phyloP scores from a whole-genome alignment of 1,139 yeast genomes.

The Pichia sp. region DNA sequence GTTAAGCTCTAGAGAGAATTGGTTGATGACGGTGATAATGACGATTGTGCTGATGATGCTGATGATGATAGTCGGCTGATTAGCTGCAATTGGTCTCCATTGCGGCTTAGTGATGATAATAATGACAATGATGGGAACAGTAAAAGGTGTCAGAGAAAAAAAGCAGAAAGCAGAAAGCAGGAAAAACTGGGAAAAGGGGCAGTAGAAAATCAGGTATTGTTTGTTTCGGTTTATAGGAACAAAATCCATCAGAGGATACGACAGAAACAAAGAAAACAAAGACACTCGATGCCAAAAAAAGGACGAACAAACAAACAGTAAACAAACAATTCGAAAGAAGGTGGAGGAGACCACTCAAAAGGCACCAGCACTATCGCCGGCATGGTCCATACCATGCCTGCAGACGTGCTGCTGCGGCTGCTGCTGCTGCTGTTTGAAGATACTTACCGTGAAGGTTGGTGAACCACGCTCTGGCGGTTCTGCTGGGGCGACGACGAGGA shows the following conservation, averaged over 20 bases:
- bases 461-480: conserved; percentile 1
- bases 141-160: neutral
- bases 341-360: neutral
- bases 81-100: neutral
- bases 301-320: conserved; percentile 1
- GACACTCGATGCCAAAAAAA: neutral
- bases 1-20: neutral
- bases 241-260: conserved; percentile 1
- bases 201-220: neutral
- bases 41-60: neutral
- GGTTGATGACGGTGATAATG: neutral
- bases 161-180: neutral
- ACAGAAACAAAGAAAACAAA: conserved; percentile 4
- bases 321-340: neutral
- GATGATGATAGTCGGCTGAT: no score
- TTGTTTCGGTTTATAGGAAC: conserved; percentile 3
- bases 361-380: neutral
- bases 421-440: neutral
- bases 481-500: neutral
- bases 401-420: neutral
- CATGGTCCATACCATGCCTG: neutral
- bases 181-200: neutral
- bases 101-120: neutral
- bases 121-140: neutral
- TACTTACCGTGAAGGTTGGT: conserved; percentile 15